Evolutionary conservation across 2,329 filamentous ascomycete genomes (phyloP), one percentile per base, ranked within the genome.

Genomic region (Fusarium mangiferae): DNA sequence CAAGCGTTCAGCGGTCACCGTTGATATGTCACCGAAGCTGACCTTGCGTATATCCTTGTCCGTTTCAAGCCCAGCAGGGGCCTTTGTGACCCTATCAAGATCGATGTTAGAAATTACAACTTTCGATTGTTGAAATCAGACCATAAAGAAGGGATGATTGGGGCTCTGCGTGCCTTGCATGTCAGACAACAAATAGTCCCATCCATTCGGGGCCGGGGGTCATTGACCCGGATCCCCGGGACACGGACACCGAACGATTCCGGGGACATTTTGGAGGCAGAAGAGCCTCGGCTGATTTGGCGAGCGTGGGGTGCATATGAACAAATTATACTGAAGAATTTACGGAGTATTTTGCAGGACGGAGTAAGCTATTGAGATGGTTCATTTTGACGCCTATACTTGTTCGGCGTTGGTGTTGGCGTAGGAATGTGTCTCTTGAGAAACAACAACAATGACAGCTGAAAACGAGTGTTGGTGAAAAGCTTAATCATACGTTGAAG

Each of bases 131-230:
- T 42, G 14, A 51, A n/a, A 71, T 77, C 66, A 68, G 66, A 41
- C 67, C 71, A 77, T 61, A 45, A 22, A 62, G 54, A 45, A 70
- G 30, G n/a, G 62, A 42, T 60, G 46, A 26, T 55, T 30, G 52
- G 72, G 75, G 62, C 68, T 75, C 70, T 61, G 58, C 46, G 42
- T 42, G n/a, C 68, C 65, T 68, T 76, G 66, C 68, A 69, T 71
- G 48, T 77, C 72, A 68, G 48, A 42, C 60, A 68, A 75, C 61
- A 35, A 38, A 52, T 54, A 44, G 72, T 66, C 59, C 67, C 68
- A 64, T 51, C 35, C 46, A 49, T 36, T 60, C 55, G 68, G 68
- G 51, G 44, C 61, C 63, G 69, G 72, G 72, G 68, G 33, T 10
- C 12, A 39, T 49, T 33, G 15, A 56, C 49, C 66, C 49, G 49